A percentile compares a stretch with the other conserved stretches of the same genome.
phyloP scores from a whole-genome alignment of 371 early-diverging fungal species.

The Nosema muscidifuracis region DNA sequence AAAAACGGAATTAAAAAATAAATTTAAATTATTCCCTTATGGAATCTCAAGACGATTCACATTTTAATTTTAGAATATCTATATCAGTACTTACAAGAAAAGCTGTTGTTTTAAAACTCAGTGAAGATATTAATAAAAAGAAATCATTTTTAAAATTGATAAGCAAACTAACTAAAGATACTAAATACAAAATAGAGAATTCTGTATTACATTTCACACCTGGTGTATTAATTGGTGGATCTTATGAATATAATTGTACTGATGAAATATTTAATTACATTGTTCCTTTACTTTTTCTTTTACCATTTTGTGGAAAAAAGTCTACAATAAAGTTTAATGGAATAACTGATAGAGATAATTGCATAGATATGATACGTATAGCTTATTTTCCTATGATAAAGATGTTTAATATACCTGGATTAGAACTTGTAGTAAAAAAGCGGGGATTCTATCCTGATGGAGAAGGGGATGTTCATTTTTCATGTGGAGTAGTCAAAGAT shows the following conservation, averaged over 20 bases:
- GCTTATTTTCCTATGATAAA: constrained; percentile 29
- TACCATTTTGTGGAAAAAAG: constrained; percentile 79
- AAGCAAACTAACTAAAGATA: neutral
- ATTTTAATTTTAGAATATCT: neutral
- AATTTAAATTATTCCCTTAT: no score
- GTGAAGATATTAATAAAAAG: neutral
- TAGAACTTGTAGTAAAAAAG: constrained; percentile 67
- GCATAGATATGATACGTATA: constrained; percentile 42
- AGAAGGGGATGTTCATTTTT: constrained; percentile 79
- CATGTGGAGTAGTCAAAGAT: constrained; percentile 71
- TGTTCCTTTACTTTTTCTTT: constrained; percentile 76
- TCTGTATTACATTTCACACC: constrained; percentile 14
- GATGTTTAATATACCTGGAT: constrained; percentile 18
- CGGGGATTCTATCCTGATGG: constrained; percentile 87
- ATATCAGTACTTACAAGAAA: neutral
- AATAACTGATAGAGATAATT: constrained; percentile 75
- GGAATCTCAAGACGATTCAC: no score
- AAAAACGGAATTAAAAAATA: no score
- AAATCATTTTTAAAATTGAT: neutral
- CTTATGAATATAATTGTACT: neutral
- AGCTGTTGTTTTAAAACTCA: neutral
- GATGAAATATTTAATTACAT: constrained; percentile 60
- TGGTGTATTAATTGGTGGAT: constrained; percentile 39
- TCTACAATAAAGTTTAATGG: constrained; percentile 72
- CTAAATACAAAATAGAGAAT: neutral